Evolutionary conservation across 2,329 filamentous ascomycete species (phyloP).

Genomic region (Leptographium lundbergii): DNA sequence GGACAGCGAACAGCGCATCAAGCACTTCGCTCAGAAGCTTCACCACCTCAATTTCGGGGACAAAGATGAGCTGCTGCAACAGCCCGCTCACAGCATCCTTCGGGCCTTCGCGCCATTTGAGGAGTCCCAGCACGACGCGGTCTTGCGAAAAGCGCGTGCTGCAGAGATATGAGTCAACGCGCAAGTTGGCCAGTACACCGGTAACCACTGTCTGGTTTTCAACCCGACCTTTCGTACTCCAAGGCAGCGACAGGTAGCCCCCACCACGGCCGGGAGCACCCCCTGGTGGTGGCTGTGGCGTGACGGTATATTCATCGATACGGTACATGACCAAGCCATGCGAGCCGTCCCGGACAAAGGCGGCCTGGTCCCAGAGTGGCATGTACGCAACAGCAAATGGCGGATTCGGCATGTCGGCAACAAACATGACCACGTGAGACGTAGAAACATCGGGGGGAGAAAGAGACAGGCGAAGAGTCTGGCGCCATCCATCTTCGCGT

Average conservation of each 20-base stretch:
- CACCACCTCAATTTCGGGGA: conserved; percentile 94
- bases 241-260: conserved; percentile 76
- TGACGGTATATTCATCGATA: conserved; percentile 81
- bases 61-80: conserved; percentile 76
- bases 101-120: conserved; percentile 73
- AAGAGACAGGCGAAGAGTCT: conserved; percentile 73
- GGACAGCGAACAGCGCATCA: conserved; percentile 78
- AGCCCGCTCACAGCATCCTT: conserved; percentile 60
- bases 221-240: conserved; percentile 56
- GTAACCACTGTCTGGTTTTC: conserved; percentile 62
- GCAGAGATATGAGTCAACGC: conserved; percentile 75
- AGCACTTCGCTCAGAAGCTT: conserved; percentile 85
- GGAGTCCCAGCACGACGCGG: conserved; percentile 65
- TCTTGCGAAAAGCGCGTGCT: conserved; percentile 94
- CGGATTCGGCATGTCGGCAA: conserved; percentile 74
- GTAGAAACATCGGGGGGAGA: conserved; percentile 66
- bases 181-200: conserved; percentile 67
- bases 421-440: conserved; percentile 78
- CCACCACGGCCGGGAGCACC: conserved; percentile 47
- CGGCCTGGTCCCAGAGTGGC: conserved; percentile 83
- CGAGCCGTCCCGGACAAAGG: conserved; percentile 75
- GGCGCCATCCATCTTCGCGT: conserved; percentile 72
- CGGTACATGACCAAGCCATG: conserved; percentile 77
- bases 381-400: conserved; percentile 89
- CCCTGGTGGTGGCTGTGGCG: conserved; percentile 35